Percentiles rank a stretch among this genome's conserved stretches.
phyloP scores from a whole-genome alignment of 495 filamentous ascomycete species.

The Aspergillus heteromorphus region DNA sequence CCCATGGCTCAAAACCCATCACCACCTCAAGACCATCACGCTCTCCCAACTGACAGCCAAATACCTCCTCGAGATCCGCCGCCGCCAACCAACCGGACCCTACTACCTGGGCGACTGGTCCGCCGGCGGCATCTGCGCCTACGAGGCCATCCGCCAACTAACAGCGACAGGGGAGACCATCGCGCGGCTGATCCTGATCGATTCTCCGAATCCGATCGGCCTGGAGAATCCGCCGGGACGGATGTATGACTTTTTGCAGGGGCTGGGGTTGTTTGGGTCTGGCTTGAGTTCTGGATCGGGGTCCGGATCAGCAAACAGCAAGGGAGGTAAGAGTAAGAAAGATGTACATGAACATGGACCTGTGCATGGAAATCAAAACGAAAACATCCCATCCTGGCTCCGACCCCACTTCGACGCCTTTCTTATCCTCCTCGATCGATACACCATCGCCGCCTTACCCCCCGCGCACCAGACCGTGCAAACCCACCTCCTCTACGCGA shows the following conservation, averaged over 20 bases:
- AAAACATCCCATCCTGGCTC: too few relatives aligned
- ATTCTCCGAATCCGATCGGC: slow-evolving; percentile 25
- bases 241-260: slow-evolving; percentile 33
- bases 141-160: slow-evolving; percentile 27
- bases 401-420: slow-evolving; percentile 29
- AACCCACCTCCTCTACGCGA: not conserved
- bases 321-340: too few relatives aligned
- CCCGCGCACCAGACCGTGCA: not conserved
- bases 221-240: slow-evolving; percentile 27
- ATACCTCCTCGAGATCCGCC: not conserved
- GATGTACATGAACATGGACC: too few relatives aligned
- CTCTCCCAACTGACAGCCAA: not conserved
- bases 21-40: not conserved
- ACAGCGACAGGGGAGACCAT: slow-evolving; percentile 15
- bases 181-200: slow-evolving; percentile 26
- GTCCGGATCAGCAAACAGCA: too few relatives aligned
- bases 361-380: too few relatives aligned
- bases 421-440: not conserved
- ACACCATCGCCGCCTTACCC: too few relatives aligned
- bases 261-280: slow-evolving; percentile 31
- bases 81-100: not conserved
- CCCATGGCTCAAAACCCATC: slow-evolving; percentile 2
- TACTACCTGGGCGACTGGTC: slow-evolving; percentile 40
- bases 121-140: slow-evolving; percentile 39
- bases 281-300: too few relatives aligned